Conservation (phyloP, 2,329 filamentous ascomycete genomes). For the Atkinsonella texensis region DNA sequence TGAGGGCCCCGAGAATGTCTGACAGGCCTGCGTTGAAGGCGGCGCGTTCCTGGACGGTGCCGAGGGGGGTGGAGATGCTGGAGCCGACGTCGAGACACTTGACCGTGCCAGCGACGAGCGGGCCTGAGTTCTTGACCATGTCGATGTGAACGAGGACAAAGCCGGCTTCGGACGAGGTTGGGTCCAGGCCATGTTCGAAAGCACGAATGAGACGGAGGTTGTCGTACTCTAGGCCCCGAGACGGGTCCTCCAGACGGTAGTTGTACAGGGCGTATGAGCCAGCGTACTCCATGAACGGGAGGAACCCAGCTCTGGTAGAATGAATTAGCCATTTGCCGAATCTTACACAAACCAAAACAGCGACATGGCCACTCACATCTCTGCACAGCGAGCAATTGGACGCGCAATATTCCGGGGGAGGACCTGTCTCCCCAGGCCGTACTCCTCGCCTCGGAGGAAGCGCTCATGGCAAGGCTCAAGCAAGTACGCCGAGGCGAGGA, state of each 20-base stretch:
- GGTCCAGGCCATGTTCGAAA: conserved; percentile 82
- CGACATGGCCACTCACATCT: conserved; percentile 52
- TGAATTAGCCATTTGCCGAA: too few relatives aligned
- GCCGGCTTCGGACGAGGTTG: conserved; percentile 78
- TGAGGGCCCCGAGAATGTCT: conserved; percentile 45
- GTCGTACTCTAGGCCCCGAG: conserved; percentile 44
- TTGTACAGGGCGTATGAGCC: conserved; percentile 59
- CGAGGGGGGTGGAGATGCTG: conserved; percentile 16
- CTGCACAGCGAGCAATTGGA: conserved; percentile 72
- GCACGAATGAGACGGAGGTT: conserved; percentile 78
- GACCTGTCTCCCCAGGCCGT: conserved; percentile 64
- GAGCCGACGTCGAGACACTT: conserved; percentile 47
- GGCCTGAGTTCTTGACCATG: conserved; percentile 81
- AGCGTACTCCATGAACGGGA: conserved; percentile 84
- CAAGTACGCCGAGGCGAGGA: conserved; percentile 78
- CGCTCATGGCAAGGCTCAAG: conserved; percentile 82
- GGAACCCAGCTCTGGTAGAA: conserved; percentile 50
- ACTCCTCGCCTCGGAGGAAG: conserved; percentile 57
- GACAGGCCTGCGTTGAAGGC: conserved; percentile 53
- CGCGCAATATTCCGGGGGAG: conserved; percentile 65
- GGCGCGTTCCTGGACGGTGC: conserved; percentile 28
- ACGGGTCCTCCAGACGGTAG: conserved; percentile 48
- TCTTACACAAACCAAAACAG: neutral
- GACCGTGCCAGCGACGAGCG: conserved; percentile 61
- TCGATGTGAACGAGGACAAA: conserved; percentile 95